Conservation (phyloP, 805 yeast genomes). For the Ogataea chonburiensis region DNA sequence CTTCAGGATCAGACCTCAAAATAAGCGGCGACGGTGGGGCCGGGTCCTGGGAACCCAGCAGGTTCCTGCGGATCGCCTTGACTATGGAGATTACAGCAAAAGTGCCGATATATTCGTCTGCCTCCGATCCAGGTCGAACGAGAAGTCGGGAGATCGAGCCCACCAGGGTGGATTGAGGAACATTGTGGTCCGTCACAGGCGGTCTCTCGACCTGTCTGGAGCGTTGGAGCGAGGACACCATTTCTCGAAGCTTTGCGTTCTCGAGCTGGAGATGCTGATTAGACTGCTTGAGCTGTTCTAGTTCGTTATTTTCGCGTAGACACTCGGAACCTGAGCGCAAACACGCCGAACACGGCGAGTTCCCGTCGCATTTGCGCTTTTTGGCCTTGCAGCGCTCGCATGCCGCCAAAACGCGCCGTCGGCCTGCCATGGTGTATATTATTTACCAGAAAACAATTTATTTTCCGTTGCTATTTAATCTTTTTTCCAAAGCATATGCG, state of each 20-base stretch:
- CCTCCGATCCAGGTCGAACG: slow-evolving; percentile 13
- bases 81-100: slow-evolving; percentile 27
- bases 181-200: background rate
- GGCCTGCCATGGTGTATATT: too few relatives aligned
- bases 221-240: slow-evolving; percentile 2
- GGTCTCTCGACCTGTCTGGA: background rate
- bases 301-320: slow-evolving; percentile 1
- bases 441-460: slow-evolving; percentile 2
- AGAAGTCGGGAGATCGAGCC: slow-evolving; percentile 18
- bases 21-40: slow-evolving; percentile 14
- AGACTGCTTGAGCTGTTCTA: background rate
- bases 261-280: slow-evolving; percentile 1
- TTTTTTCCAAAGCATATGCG: slow-evolving; percentile 38
- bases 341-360: slow-evolving; percentile 17
- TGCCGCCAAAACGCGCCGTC: slow-evolving; percentile 20
- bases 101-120: slow-evolving; percentile 25
- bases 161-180: slow-evolving; percentile 1
- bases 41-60: slow-evolving; percentile 14
- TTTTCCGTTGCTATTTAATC: slow-evolving; percentile 28
- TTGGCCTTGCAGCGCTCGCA: slow-evolving; percentile 21
- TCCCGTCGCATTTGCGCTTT: slow-evolving; percentile 24
- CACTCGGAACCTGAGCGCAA: slow-evolving; percentile 12
- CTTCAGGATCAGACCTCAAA: slow-evolving; percentile 14
- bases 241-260: background rate
- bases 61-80: slow-evolving; percentile 20